phyloP scores from a whole-genome alignment of 768 basidiomycete species.

The Tubosaeta sp. region DNA sequence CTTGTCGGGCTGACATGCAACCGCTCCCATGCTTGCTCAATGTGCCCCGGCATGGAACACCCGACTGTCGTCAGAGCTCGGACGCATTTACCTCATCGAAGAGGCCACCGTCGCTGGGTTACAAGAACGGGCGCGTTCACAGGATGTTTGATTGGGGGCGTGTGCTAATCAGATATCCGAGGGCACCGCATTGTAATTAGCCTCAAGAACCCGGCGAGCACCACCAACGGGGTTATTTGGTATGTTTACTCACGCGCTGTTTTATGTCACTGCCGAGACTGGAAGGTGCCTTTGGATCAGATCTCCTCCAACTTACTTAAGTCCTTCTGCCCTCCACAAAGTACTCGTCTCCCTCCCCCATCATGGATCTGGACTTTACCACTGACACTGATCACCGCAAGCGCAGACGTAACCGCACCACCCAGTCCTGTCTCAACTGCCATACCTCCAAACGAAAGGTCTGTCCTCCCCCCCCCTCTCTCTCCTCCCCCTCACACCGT shows the following conservation, averaged over 20 bases:
- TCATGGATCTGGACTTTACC: constrained; percentile 74
- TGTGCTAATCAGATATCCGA: constrained; percentile 35
- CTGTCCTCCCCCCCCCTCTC: constrained; percentile 16
- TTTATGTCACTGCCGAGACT: constrained; percentile 36
- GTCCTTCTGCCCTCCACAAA: constrained; percentile 47
- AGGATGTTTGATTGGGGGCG: constrained; percentile 22
- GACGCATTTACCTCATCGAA: constrained; percentile 4
- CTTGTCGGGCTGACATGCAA: constrained; percentile 17
- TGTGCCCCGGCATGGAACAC: constrained; percentile 1
- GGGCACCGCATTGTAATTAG: constrained; percentile 36
- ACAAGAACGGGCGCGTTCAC: constrained; percentile 17
- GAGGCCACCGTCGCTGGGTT: constrained; percentile 26
- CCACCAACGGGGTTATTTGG: constrained; percentile 20
- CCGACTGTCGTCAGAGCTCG: constrained; percentile 6
- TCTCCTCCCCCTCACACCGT: constrained; percentile 8
- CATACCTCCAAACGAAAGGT: constrained; percentile 95
- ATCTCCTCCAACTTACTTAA: constrained; percentile 34
- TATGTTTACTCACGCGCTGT: constrained; percentile 31
- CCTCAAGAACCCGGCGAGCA: constrained; percentile 25
- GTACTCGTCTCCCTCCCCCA: constrained; percentile 44
- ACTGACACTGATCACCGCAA: constrained; percentile 74
- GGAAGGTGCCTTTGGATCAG: constrained; percentile 35
- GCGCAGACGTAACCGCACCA: constrained; percentile 86
- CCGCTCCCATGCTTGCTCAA: constrained; percentile 10
- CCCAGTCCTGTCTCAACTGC: constrained; percentile 83